Base-by-base conservation (phyloP, 2,329 filamentous ascomycete species). In the Microdochium paspali region DNA sequence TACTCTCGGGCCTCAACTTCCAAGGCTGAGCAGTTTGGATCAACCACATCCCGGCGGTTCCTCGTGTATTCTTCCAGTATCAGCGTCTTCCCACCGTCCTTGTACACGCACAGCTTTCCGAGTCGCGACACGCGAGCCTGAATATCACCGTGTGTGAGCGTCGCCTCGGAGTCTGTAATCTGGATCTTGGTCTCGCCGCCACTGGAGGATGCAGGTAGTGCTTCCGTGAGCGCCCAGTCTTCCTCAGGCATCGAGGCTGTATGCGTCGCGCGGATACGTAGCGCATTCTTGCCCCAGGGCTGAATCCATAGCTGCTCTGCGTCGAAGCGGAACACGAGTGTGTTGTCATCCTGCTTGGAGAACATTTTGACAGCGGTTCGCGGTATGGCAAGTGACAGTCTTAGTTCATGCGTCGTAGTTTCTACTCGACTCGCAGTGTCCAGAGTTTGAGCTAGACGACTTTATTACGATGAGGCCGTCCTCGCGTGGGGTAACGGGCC, bases 1-100 rank as follows among this genome's bases (percentile, higher is more conserved):
- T n/a, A n/a, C 56, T 83, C 79, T 18, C 80, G 74, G 1, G 77
- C 75, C 50, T 78, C 68, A 18, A 83, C 63, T 9, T 72, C 64
- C 2, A 84, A 62, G 1, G 79, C 72, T 51, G 75, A 80, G 60
- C 74, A 77, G 57, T 80, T 80, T 0, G 78, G 76, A 52, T 82
- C 79, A 4, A 58, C 57, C 2, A 72, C 63, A 50, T 82, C 75
- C 25, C 58, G 56, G 7, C 76, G 67, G 50, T 73, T 66, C 20
- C 77, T 70, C 25, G 67, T 62, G 55, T 73, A 79, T 51, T 80
- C 77, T 50, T 79, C 75, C 0, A 80, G 61, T 1, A 80, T 54
- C 10, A 67, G 15, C 35, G 35, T 55, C 24, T 64, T 66, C 30
- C 67, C 68, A 1, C 58, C 62, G 2, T 58, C 51, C 51, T 76